Evolutionary conservation across 257 asterid species (phyloP).

Genomic region (Nicotiana tabacum): DNA sequence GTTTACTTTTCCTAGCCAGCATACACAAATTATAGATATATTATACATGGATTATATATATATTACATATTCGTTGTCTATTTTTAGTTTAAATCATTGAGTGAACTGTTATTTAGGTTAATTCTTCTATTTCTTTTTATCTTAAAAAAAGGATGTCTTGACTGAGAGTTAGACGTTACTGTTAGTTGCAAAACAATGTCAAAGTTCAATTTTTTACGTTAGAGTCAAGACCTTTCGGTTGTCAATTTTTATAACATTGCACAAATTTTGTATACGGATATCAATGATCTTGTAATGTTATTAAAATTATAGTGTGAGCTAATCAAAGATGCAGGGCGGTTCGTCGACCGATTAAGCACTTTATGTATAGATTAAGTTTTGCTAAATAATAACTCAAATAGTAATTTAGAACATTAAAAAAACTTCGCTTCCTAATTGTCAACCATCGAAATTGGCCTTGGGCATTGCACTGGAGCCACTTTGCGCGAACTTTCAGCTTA

Average conservation of each 20-base stretch:
- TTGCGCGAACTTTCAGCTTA: not conserved
- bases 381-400: not conserved
- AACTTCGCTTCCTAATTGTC: not conserved
- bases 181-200: not conserved
- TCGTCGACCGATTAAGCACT: not conserved
- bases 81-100: no score
- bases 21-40: no score
- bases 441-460: slow-evolving; percentile 11
- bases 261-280: not conserved
- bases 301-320: not conserved
- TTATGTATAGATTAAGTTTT: not conserved
- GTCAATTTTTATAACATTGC: not conserved
- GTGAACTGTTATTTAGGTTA: no score
- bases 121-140: no score
- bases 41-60: no score
- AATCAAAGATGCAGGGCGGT: not conserved
- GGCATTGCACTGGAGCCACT: not conserved
- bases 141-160: not conserved
- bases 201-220: not conserved
- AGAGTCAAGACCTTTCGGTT: not conserved
- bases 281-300: not conserved
- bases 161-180: not conserved
- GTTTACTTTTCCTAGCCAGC: no score
- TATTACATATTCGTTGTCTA: no score
- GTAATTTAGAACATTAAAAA: not conserved